Evolutionary conservation across 352 stramenopile genomes (phyloP).

Genomic region (Chrysophaeum taylorii): DNA sequence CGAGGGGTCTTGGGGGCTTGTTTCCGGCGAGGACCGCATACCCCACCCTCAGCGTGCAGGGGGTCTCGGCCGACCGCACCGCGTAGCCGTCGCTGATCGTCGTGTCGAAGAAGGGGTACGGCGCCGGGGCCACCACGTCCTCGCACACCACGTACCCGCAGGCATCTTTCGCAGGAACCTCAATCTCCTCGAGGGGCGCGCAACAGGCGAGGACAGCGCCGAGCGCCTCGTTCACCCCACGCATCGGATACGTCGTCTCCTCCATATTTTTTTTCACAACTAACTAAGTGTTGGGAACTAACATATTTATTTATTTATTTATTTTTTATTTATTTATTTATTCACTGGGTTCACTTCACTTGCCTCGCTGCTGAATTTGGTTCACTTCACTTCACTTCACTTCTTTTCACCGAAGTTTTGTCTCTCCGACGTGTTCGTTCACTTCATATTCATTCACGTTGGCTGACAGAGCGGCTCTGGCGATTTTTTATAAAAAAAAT

Average conservation of each 20-base stretch:
- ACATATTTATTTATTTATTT: no score
- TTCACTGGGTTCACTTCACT: no score
- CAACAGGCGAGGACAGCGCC: slow-evolving; percentile 40
- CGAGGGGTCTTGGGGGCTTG: slow-evolving; percentile 34
- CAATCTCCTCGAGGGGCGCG: slow-evolving; percentile 21
- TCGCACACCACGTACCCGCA: slow-evolving; percentile 29
- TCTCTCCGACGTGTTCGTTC: no score
- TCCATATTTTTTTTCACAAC: no score
- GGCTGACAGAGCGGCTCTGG: no score
- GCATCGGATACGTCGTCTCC: slow-evolving; percentile 36
- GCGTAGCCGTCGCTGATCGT: slow-evolving; percentile 97
- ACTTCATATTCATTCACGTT: no score
- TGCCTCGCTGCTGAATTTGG: no score
- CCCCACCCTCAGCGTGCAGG: background rate
- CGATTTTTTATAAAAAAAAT: no score
- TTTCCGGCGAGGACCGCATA: background rate
- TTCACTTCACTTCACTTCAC: no score
- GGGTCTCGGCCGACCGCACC: slow-evolving; percentile 41
- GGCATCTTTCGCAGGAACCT: background rate
- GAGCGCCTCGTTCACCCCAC: slow-evolving; percentile 43
- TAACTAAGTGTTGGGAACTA: no score
- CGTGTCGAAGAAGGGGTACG: slow-evolving; percentile 83
- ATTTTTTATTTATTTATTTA: no score
- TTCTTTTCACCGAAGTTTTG: no score
- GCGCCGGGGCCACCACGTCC: slow-evolving; percentile 48